A percentile compares a stretch with the other conserved stretches of the same genome.
Conservation (phyloP, 140 eudicot species). For the Artemisia princeps region DNA sequence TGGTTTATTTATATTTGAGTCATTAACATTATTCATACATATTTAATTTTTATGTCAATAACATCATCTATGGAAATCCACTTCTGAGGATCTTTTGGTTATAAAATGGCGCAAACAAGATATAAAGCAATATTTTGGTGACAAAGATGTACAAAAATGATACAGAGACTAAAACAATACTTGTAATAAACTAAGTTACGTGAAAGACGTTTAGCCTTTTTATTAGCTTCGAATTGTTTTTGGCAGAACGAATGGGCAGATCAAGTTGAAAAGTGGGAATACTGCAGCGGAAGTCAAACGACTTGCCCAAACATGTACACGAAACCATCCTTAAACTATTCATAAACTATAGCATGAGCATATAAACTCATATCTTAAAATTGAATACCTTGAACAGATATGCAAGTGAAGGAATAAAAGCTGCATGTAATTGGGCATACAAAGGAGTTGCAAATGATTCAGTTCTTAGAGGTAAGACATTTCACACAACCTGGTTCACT, state of each 20-base stretch:
- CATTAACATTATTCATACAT: no score
- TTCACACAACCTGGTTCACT: no score
- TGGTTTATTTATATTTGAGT: no score
- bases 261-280: constrained; percentile 64
- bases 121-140: no score
- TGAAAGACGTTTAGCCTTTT: not conserved
- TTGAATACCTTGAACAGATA: constrained; percentile 40
- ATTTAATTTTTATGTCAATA: no score
- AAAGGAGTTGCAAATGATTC: constrained; percentile 63
- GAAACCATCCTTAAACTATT: not conserved
- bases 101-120: no score
- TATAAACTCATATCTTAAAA: constrained; percentile 1
- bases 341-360: not conserved
- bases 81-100: no score
- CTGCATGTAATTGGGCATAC: constrained; percentile 89
- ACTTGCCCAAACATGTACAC: constrained; percentile 69
- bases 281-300: constrained; percentile 43
- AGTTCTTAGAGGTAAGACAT: constrained; percentile 33
- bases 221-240: not conserved
- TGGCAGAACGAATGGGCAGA: constrained; percentile 64
- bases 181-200: not conserved
- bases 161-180: not conserved
- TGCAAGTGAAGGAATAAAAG: constrained; percentile 82
- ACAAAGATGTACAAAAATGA: no score
- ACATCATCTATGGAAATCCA: no score